A percentile compares a stretch with the other conserved stretches of the same genome.
Conservation (phyloP, 176 grass and related monocot species). For the Ananas comosus region DNA sequence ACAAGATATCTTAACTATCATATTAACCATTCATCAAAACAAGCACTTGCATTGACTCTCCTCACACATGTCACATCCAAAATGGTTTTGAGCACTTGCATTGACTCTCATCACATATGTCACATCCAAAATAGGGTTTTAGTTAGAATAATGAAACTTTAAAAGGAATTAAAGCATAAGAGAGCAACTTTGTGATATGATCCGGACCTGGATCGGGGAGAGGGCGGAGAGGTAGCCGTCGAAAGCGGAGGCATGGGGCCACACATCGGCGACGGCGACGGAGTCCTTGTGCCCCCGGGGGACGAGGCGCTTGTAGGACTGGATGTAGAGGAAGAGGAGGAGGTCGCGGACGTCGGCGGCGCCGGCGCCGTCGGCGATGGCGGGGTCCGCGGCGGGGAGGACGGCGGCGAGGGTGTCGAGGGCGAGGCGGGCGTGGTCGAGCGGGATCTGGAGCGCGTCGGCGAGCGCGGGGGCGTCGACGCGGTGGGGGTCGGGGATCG, state of each 20-base stretch:
- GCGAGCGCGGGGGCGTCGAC: constrained; percentile 43
- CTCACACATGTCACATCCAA: neutral
- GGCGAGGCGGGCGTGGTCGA: constrained; percentile 52
- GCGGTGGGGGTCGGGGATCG: constrained; percentile 20
- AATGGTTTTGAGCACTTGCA: too few relatives aligned
- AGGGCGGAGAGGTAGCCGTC: constrained; percentile 86
- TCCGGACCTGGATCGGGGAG: constrained; percentile 85
- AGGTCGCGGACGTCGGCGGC: constrained; percentile 55
- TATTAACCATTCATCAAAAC: neutral
- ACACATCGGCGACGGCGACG: constrained; percentile 63
- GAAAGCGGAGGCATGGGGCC: constrained; percentile 92
- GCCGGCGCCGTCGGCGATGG: constrained; percentile 20
- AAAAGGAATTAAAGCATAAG: neutral
- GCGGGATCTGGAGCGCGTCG: constrained; percentile 80
- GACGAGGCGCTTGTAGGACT: constrained; percentile 82
- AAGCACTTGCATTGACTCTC: too few relatives aligned
- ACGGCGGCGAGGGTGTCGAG: constrained; percentile 69
- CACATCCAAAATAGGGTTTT: neutral
- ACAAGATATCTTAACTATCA: neutral
- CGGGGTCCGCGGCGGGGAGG: constrained; percentile 55
- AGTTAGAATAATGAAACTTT: too few relatives aligned
- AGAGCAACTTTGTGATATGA: neutral
- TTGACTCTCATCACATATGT: too few relatives aligned
- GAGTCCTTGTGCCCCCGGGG: constrained; percentile 91
- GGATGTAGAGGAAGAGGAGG: constrained; percentile 82